These are phyloP conservation scores for Cladosporium phlei DNA, from an alignment of 2,329 filamentous ascomycete species.

Conservation along the genomic window DNA sequence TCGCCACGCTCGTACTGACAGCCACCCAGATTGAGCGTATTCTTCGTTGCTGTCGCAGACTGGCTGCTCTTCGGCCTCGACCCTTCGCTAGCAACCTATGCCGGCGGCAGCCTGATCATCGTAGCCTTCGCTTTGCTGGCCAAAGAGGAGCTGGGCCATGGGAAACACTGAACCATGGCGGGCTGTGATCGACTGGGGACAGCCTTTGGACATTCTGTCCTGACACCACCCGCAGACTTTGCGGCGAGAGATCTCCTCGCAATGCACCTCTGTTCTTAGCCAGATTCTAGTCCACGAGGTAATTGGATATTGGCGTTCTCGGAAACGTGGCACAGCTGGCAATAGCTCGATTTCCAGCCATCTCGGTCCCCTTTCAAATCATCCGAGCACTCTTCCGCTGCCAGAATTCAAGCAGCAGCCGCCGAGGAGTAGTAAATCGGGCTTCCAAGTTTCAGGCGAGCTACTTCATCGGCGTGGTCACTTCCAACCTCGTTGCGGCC, in stretches of 20 bases:
- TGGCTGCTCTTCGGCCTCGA: conserved; percentile 30
- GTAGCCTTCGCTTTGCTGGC: conserved; percentile 29
- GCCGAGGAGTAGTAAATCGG: conserved; percentile 7
- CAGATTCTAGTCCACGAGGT: too few relatives aligned
- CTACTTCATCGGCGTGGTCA: neutral
- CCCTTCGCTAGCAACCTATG: conserved; percentile 28
- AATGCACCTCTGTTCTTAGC: too few relatives aligned
- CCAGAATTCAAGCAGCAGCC: conserved; percentile 7
- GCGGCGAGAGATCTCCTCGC: too few relatives aligned
- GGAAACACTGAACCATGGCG: conserved; percentile 8
- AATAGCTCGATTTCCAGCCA: neutral
- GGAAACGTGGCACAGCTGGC: too few relatives aligned
- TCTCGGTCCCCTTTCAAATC: too few relatives aligned
- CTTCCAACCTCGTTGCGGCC: too few relatives aligned
- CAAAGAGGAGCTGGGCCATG: conserved; percentile 21
- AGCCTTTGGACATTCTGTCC: too few relatives aligned
- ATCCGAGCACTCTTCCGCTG: too few relatives aligned
- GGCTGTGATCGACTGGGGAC: too few relatives aligned
- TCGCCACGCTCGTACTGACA: conserved; percentile 10
- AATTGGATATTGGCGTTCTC: too few relatives aligned
- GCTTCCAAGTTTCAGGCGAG: neutral
- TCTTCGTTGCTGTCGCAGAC: conserved; percentile 32
- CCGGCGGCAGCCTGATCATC: conserved; percentile 28
- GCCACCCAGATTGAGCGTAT: conserved; percentile 25
- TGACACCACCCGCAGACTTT: too few relatives aligned